Base-by-base conservation (phyloP, 2,329 filamentous ascomycete genomes). In the Talaromyces sp. region DNA sequence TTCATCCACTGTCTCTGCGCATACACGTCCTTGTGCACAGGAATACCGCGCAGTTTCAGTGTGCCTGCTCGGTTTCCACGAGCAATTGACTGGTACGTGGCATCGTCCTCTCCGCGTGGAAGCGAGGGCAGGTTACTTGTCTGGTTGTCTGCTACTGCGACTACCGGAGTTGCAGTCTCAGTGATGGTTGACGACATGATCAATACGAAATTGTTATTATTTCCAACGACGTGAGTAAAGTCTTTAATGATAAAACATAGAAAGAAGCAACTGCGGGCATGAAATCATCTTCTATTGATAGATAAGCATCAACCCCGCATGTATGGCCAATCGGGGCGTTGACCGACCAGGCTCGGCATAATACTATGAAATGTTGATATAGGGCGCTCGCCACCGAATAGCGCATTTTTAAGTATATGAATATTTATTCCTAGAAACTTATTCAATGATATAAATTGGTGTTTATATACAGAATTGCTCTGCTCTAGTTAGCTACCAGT, bases 1-100 rank as follows among this genome's bases (percentile, higher is more conserved):
- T 83, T 84, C 63, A 83, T 76, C 69, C 82, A 82, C 60, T 81
- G 73, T 29, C 81, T 76, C 64, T 83, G 75, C 57, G 79, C 71
- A 10, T 74, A 70, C n/a, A 71, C 69, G 59, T 78, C 70, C 4
- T 67, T 67, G 62, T 78, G 78, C 19, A 67, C 74, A 8, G 76
- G 76, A 35, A 75, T 75, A 1, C 73, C 73, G 2, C 63, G 67
- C 7, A 75, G 65, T 62, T 75, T 75, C 58, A 75, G 64, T 0
- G 68, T 71, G 5, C 72, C 74, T 26, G 69, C 65, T 6, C 72
- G 72, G 41, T 71, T 66, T 26, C 74, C 73, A 14, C 74, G 74
- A n/a, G 72, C 74, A 2, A 69, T 59, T 7, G 70, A 65, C 56
- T 75, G 74, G 62, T 74, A 75, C 2, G 48, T 38, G 6, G 55